Conservation (phyloP, 202 grass and related monocot genomes). For the Brachypodium distachyon region DNA sequence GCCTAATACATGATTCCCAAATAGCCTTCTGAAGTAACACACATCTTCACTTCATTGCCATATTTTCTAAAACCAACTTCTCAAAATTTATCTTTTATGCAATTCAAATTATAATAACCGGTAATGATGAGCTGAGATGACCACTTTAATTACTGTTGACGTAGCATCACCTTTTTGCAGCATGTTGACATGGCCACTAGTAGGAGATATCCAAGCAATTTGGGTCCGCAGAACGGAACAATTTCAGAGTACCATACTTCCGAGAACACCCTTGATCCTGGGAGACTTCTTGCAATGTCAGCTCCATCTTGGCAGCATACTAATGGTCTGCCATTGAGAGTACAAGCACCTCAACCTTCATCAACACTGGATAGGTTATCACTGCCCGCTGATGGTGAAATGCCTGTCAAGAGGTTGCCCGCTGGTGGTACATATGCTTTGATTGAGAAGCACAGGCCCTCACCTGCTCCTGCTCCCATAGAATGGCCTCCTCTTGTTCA, state of each 20-base stretch:
- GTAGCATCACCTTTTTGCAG: slow-evolving; percentile 25
- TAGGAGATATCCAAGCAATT: slow-evolving; percentile 47
- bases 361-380: slow-evolving; percentile 29
- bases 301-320: slow-evolving; percentile 39
- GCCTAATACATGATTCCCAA: not conserved
- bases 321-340: slow-evolving; percentile 37
- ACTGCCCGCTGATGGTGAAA: slow-evolving; percentile 43
- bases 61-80: not conserved
- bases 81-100: not conserved
- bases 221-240: slow-evolving; percentile 32
- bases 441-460: slow-evolving; percentile 29
- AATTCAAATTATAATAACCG: not conserved
- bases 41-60: not conserved
- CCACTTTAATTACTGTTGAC: slow-evolving; percentile 11
- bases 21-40: not conserved
- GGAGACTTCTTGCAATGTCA: slow-evolving; percentile 28
- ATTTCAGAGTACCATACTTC: slow-evolving; percentile 44
- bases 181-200: slow-evolving; percentile 25
- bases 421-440: slow-evolving; percentile 34
- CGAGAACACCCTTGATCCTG: slow-evolving; percentile 23
- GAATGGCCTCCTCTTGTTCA: slow-evolving; percentile 38
- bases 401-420: slow-evolving; percentile 34
- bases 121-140: not conserved
- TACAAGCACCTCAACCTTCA: slow-evolving; percentile 42
- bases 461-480: slow-evolving; percentile 28